Evolutionary conservation across 768 basidiomycete species (phyloP).

Genomic region (Mycena chlorophos): DNA sequence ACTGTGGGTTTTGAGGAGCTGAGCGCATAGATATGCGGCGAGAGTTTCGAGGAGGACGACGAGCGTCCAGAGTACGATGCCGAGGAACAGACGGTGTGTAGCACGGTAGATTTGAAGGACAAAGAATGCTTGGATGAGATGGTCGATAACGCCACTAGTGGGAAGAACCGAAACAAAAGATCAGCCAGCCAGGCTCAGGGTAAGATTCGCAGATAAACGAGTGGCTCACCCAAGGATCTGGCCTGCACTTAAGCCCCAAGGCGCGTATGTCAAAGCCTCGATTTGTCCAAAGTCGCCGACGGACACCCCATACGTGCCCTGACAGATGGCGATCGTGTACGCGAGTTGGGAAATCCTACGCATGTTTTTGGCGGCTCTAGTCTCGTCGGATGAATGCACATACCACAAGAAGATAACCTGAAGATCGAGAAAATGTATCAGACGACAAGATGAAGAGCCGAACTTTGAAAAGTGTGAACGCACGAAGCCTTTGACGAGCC

Average conservation of each 20-base stretch:
- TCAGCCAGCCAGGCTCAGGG: too few species aligned
- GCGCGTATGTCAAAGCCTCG: neutral
- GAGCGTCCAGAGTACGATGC: slow-evolving; percentile 7
- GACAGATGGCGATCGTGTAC: neutral
- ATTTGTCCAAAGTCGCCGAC: neutral
- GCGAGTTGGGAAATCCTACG: neutral
- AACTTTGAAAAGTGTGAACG: too few species aligned
- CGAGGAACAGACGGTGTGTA: slow-evolving; percentile 5
- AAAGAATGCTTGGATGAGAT: slow-evolving; percentile 8
- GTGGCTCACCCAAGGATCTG: neutral
- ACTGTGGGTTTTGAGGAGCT: slow-evolving; percentile 4
- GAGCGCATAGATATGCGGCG: slow-evolving; percentile 2
- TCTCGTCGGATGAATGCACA: too few species aligned
- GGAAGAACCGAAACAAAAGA: too few species aligned
- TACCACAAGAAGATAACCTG: too few species aligned
- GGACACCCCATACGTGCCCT: neutral
- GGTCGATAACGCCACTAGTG: too few species aligned
- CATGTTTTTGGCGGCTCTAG: too few species aligned
- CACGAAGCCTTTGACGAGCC: slow-evolving; percentile 9
- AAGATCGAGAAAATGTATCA: too few species aligned
- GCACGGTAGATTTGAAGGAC: slow-evolving; percentile 15
- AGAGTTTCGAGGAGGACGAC: slow-evolving; percentile 12
- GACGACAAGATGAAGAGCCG: too few species aligned
- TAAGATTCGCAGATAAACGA: too few species aligned
- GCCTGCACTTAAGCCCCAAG: neutral